phyloP scores from a whole-genome alignment of 2,329 filamentous ascomycete genomes.

The Verticillium tricorpus region DNA sequence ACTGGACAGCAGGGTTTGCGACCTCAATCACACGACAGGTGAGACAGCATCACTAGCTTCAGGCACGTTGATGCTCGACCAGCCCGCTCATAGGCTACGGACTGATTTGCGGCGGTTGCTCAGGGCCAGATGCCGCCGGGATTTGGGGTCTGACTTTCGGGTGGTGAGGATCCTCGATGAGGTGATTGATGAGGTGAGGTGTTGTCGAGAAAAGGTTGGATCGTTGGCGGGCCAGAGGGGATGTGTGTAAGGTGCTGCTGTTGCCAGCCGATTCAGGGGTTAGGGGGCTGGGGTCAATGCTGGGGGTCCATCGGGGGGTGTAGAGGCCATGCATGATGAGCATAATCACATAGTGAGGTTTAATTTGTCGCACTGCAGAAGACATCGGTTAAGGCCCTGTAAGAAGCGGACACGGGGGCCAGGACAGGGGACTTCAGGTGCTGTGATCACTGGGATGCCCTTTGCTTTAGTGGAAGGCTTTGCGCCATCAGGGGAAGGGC shows the following conservation, averaged over 20 bases:
- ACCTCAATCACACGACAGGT: not conserved
- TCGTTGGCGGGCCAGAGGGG: not conserved
- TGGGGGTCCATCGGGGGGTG: not conserved
- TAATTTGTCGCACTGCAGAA: too few relatives aligned
- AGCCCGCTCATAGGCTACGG: not conserved
- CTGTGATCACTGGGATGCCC: too few relatives aligned
- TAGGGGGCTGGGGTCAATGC: not conserved
- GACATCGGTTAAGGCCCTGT: too few relatives aligned
- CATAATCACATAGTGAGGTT: not conserved
- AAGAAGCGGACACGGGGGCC: too few relatives aligned
- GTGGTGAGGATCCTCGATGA: not conserved
- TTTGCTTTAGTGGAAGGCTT: not conserved
- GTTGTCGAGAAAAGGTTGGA: not conserved
- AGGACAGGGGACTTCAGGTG: too few relatives aligned
- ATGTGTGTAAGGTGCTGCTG: not conserved
- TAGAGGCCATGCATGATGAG: not conserved
- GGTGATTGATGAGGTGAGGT: not conserved
- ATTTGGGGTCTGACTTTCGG: not conserved
- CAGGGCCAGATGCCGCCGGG: too few relatives aligned
- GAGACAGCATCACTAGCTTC: not conserved
- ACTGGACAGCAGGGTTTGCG: too few relatives aligned
- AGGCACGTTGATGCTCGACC: not conserved
- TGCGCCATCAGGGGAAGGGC: not conserved
- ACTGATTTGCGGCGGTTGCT: not conserved
- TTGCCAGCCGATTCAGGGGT: not conserved